Evolutionary conservation across 2,329 filamentous ascomycete species (phyloP).

Genomic region (Sclerotinia subarctica): DNA sequence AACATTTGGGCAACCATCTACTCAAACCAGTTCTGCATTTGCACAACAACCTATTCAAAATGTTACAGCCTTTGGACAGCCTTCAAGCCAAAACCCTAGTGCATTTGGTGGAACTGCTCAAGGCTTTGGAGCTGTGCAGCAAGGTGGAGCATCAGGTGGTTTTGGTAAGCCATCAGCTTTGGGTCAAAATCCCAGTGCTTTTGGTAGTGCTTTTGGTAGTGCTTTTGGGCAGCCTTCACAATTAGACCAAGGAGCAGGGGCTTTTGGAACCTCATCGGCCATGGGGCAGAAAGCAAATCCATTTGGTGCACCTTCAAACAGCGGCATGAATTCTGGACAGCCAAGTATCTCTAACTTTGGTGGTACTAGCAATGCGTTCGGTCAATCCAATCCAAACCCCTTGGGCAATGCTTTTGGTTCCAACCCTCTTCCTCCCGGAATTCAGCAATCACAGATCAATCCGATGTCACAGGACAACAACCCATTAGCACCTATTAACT

Average conservation of each 20-base stretch:
- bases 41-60: conserved; percentile 27
- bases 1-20: conserved; percentile 40
- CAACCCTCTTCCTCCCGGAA: conserved; percentile 11
- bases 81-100: conserved; percentile 39
- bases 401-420: conserved; percentile 19
- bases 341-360: conserved; percentile 17
- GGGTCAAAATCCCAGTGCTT: conserved; percentile 37
- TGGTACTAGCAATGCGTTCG: conserved; percentile 12
- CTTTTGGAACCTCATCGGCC: conserved; percentile 44
- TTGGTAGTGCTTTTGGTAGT: conserved; percentile 21
- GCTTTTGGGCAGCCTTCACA: conserved; percentile 23
- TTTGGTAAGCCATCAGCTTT: conserved; percentile 43
- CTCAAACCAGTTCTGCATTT: conserved; percentile 19
- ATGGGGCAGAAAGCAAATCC: conserved; percentile 39
- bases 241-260: conserved; percentile 19
- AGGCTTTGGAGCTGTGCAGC: conserved; percentile 22
- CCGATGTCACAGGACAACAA: conserved; percentile 5
- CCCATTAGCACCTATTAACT: conserved; percentile 18
- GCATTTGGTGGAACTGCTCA: conserved; percentile 24
- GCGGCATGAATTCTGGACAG: conserved; percentile 19
- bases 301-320: conserved; percentile 32
- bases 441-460: conserved; percentile 8
- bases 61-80: conserved; percentile 40
- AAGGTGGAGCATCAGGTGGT: conserved; percentile 36
- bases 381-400: conserved; percentile 15